phyloP scores from a whole-genome alignment of 179 eudicot genomes.

The Nepenthes alata region DNA sequence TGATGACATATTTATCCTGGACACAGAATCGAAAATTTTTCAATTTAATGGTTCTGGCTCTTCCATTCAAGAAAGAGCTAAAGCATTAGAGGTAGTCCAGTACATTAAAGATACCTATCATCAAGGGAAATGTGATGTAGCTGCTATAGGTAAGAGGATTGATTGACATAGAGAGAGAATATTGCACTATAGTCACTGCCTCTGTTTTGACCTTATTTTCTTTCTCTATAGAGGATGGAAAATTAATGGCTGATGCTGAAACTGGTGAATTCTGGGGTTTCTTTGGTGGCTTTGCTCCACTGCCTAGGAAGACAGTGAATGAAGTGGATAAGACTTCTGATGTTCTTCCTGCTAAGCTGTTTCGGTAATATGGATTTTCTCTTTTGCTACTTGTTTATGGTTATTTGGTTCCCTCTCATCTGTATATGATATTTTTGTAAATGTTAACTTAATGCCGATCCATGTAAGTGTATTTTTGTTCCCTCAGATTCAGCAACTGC shows the following conservation, averaged over 20 bases:
- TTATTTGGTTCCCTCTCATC: conserved; percentile 10
- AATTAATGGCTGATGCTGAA: conserved; percentile 88
- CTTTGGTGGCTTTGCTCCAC: conserved; percentile 99
- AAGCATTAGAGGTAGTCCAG: conserved; percentile 95
- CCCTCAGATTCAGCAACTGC: no score
- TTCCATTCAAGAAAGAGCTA: conserved; percentile 95
- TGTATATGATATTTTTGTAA: not conserved
- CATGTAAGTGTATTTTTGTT: no score
- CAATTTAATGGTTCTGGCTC: conserved; percentile 95
- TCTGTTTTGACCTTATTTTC: conserved; percentile 7
- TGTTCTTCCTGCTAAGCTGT: conserved; percentile 44
- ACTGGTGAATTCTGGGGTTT: conserved; percentile 97
- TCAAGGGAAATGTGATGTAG: conserved; percentile 90
- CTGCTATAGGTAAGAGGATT: conserved; percentile 63
- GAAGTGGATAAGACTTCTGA: conserved; percentile 32
- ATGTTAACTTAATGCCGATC: not conserved
- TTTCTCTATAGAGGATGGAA: conserved; percentile 71
- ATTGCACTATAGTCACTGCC: conserved; percentile 1
- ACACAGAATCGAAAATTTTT: conserved; percentile 78
- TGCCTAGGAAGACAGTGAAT: conserved; percentile 62
- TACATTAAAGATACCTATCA: conserved; percentile 83
- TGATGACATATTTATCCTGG: conserved; percentile 83
- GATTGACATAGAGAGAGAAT: not conserved
- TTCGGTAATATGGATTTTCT: conserved; percentile 31
- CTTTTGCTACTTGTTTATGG: conserved; percentile 3